Evolutionary conservation across 805 yeast species (phyloP).

Genomic region (Jamesozyma hellenica): DNA sequence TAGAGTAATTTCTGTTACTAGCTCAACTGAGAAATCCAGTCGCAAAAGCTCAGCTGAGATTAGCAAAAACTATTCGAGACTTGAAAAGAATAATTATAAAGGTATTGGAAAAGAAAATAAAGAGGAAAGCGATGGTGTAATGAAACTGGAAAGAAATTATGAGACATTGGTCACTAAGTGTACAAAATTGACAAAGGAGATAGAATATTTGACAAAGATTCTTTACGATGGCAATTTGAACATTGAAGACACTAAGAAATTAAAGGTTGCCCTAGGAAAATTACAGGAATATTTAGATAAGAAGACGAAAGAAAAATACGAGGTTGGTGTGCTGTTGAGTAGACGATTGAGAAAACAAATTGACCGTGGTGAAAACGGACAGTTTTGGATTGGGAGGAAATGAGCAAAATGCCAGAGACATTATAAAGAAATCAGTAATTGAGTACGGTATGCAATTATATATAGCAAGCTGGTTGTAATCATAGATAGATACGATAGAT

Average conservation of each 20-base stretch:
- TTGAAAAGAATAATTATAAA: background rate
- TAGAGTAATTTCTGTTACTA: conserved; percentile 27
- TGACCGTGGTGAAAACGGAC: conserved; percentile 34
- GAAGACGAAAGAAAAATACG: conserved; percentile 36
- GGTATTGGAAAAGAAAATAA: background rate
- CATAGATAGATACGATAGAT: too few relatives aligned
- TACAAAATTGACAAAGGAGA: conserved; percentile 31
- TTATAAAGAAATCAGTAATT: too few relatives aligned
- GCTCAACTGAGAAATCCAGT: conserved; percentile 6
- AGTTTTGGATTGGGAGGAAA: conserved; percentile 28
- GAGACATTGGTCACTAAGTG: conserved; percentile 29
- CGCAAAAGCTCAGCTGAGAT: conserved; percentile 10
- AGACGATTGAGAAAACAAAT: conserved; percentile 34
- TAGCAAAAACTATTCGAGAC: background rate
- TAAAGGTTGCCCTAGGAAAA: conserved; percentile 30
- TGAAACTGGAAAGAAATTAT: conserved; percentile 26
- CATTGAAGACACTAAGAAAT: conserved; percentile 33
- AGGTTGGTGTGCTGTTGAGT: conserved; percentile 33
- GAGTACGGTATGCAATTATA: too few relatives aligned
- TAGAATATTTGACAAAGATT: conserved; percentile 29
- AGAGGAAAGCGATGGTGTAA: conserved; percentile 7
- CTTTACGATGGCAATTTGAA: conserved; percentile 30
- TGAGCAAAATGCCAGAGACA: conserved; percentile 1
- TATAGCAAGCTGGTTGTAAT: too few relatives aligned
- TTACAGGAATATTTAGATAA: conserved; percentile 33